Base-by-base conservation (phyloP, 75 land plant species). In the Pinus tabuliformis region DNA sequence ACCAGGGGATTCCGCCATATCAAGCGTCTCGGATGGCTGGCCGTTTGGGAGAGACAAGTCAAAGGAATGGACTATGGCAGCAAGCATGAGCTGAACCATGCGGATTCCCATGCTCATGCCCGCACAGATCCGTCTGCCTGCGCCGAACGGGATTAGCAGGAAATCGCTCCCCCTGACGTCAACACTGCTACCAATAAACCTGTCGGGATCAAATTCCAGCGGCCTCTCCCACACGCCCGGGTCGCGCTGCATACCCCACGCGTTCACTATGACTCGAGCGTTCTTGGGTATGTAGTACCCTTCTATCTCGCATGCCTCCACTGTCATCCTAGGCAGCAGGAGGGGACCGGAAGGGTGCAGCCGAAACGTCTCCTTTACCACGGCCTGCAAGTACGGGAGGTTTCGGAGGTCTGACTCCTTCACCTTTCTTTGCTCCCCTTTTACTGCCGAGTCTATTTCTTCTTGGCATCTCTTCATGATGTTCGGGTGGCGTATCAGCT, bases 291-390 rank as follows among this genome's bases (percentile, higher is more conserved):
- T 81, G 81, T 65, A 61, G 85, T 86, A 91, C 63, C 89, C 95
- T 61, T 80, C 77, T 73, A 91, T 79, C 49, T 81, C 84, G 75
- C 86, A 86, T 39, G 64, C 73, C 20, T 84, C 88, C 24, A 80
- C 11, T 4, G 91, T 84, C 39, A 80, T 75, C 13, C 87, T 83
- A 0, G 95, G 91, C 6, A 92, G 81, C 24, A 92, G 85, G n/a
- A n/a, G n/a, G n/a, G n/a, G n/a, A n/a, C n/a, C 82, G 3, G 93
- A 82, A 3, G 93, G 95, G 80, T 93, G 95, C 80, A 93, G 80
- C 4, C 93, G 83, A 77, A 93, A 87, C 21, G 82, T 82, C 75
- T 93, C 93, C 75, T 93, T 93, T 57, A 88, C 59, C 3, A 91
- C 64, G 61, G 93, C 93, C 30, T 81, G 83, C 64, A 91, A 63